These are phyloP conservation scores for Fomitopsis pulvina DNA, from an alignment of 768 basidiomycete genomes.

Conservation along the genomic window DNA sequence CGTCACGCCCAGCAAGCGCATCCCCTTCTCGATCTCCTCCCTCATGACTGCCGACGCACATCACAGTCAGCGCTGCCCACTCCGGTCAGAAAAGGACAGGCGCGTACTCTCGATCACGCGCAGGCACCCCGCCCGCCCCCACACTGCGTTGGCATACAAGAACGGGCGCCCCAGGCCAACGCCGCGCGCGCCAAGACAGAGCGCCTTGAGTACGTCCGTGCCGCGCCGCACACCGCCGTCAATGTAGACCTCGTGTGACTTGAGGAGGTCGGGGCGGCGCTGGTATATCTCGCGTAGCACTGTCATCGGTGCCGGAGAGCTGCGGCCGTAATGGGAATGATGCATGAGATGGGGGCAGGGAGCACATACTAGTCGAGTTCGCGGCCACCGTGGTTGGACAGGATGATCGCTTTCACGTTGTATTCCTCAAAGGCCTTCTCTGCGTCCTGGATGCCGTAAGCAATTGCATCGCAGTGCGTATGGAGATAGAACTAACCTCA, in stretches of 20 bases:
- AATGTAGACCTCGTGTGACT: constrained; percentile 33
- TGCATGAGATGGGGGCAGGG: not conserved
- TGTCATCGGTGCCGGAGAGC: constrained; percentile 37
- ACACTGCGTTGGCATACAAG: constrained; percentile 33
- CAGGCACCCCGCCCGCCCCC: constrained; percentile 26
- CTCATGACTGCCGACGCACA: constrained; percentile 30
- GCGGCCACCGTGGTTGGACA: constrained; percentile 46
- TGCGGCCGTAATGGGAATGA: constrained; percentile 4
- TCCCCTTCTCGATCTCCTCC: constrained; percentile 33
- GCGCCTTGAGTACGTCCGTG: constrained; percentile 42
- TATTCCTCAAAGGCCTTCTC: constrained; percentile 34
- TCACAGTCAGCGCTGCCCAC: not conserved
- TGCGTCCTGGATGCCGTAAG: constrained; percentile 32
- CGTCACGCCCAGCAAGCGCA: constrained; percentile 35
- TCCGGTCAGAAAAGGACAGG: not conserved
- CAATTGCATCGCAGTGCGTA: not conserved
- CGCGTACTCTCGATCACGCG: constrained; percentile 21
- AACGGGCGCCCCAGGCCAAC: constrained; percentile 40
- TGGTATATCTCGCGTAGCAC: constrained; percentile 38
- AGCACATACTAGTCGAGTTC: constrained; percentile 36
- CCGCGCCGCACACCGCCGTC: constrained; percentile 42
- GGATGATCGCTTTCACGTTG: constrained; percentile 38
- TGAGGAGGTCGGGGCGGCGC: constrained; percentile 33
- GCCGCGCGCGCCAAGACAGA: constrained; percentile 41
- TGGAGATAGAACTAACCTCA: constrained; percentile 25